Conservation (phyloP, 768 basidiomycete species). For the Tylopilus felleus region DNA sequence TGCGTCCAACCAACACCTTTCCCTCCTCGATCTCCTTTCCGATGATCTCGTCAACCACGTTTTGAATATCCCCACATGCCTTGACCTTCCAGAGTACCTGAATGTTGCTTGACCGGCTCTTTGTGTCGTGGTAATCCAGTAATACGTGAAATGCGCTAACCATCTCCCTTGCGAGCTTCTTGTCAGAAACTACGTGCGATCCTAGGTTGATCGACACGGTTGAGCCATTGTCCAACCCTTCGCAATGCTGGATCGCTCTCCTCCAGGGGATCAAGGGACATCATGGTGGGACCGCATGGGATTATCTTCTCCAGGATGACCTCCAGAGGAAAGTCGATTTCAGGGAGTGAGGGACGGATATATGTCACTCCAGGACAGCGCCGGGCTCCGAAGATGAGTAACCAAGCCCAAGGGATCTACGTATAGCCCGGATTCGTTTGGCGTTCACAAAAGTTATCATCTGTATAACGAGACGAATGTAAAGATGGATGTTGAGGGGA, state of each 20-base stretch:
- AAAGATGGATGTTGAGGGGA: conserved; percentile 6
- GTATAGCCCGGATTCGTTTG: not conserved
- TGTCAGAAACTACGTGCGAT: not conserved
- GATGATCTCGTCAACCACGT: not conserved
- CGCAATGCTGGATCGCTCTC: conserved; percentile 1
- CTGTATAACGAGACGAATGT: not conserved
- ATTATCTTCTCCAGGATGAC: conserved; percentile 8
- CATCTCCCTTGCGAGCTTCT: not conserved
- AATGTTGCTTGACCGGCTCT: not conserved
- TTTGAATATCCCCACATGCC: not conserved
- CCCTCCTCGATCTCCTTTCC: conserved; percentile 5
- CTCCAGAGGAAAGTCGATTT: not conserved
- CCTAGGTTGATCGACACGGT: conserved; percentile 14
- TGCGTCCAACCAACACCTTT: conserved; percentile 9
- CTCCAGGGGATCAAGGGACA: conserved; percentile 6
- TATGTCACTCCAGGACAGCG: not conserved
- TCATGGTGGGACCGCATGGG: conserved; percentile 7
- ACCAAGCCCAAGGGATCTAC: conserved; percentile 2
- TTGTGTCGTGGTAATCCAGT: not conserved
- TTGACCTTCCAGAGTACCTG: conserved; percentile 14
- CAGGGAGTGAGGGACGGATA: conserved; percentile 2
- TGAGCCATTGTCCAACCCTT: conserved; percentile 9
- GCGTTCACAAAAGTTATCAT: not conserved
- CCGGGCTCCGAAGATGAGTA: not conserved
- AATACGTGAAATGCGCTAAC: conserved; percentile 5